Base-by-base conservation (phyloP, 2,329 filamentous ascomycete genomes). In the Corinectria fuckeliana region DNA sequence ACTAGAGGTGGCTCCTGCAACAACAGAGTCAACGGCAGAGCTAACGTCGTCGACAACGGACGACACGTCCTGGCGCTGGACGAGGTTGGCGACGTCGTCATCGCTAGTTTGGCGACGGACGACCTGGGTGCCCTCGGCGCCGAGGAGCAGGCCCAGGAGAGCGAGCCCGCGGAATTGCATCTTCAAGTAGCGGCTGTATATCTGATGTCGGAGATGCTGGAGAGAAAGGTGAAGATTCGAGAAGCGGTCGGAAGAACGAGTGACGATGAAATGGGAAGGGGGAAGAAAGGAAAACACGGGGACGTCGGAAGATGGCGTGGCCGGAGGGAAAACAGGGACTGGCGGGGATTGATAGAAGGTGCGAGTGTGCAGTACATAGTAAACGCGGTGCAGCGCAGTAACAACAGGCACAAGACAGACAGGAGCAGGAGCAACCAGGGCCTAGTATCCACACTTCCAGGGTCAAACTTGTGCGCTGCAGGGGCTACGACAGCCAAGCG, bases 101-200 rank as follows among this genome's bases (percentile, higher is more conserved):
- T 28, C 21, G 16, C 28, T 28, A 5, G 25, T 49, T 32, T 56
- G 60, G 39, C 41, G 50, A 18, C 50, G 60, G 52, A 57, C 52
- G 25, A 63, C 41, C 16, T 54, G 58, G n/a, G 65, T 32, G 48
- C 62, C 68, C 45, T 71, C 68, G n/a, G 63, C 62, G 53, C 65
- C 67, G 41, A 68, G 54, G 54, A 69, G 61, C 55, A 71, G 47
- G 52, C 68, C 64, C 50, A 71, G 20, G 26, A 70, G 30, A n/a
- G 71, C 55, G 20, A 71, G 50, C 51, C 63, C 49, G 64, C 62
- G 64, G 60, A 71, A 39, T 50, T 71, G 67, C 69, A 71, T 71
- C 26, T 56, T 61, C 61, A 52, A 53, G 52, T 21, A 51, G 50
- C 52, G 34, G 47, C 5, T 26, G 13, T 50, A 32, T 20, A 25